Base-by-base conservation (phyloP, 2,329 filamentous ascomycete genomes). In the Fusarium sambucinum region DNA sequence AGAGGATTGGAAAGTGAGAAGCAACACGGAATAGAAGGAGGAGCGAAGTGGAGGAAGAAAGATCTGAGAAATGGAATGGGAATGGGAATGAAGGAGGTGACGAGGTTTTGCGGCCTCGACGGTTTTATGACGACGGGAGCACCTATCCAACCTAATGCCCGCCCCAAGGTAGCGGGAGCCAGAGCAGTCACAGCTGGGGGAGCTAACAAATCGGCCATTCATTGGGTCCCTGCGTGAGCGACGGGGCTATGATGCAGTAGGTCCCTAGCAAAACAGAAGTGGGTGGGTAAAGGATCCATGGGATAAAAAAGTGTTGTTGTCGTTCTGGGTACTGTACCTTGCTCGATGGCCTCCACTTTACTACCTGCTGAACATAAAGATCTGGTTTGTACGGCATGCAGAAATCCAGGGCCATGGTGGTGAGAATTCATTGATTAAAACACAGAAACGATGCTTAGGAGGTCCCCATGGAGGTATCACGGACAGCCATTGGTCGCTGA, bases 171-270 rank as follows among this genome's bases (percentile, higher is more conserved):
- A 51, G 47, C 47, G 47, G 47, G 33, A 51, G 33, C 47, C 32
- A 51, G 47, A 45, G 42, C 42, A 45, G 23, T 27, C 32, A 38
- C 41, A 54, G 53, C 60, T 64, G 53, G 62, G 67, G 67, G 70
- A 74, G 70, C 70, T 74, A 74, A 69, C 62, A 63, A 63, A 56
- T 33, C 50, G 17, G 23, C 47, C 42, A 63, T 63, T 45, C 19
- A 63, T 59, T 61, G 57, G 57, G 59, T 62, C 59, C 59, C 62
- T 63, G 59, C 59, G 66, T 61, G 72, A 71, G 66, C 70, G 56
- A 73, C 67, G 72, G 72, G 72, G 72, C 70, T 70, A 74, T 74
- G 72, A 74, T 74, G 72, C 72, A 74, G 70, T 53, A 64, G 42
- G 61, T 59, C 56, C 66, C 66, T 63, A 57, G 51, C 32, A 38